Evolutionary conservation across 2,329 filamentous ascomycete species (phyloP).

Genomic region (Dryadomyces quercivorus): DNA sequence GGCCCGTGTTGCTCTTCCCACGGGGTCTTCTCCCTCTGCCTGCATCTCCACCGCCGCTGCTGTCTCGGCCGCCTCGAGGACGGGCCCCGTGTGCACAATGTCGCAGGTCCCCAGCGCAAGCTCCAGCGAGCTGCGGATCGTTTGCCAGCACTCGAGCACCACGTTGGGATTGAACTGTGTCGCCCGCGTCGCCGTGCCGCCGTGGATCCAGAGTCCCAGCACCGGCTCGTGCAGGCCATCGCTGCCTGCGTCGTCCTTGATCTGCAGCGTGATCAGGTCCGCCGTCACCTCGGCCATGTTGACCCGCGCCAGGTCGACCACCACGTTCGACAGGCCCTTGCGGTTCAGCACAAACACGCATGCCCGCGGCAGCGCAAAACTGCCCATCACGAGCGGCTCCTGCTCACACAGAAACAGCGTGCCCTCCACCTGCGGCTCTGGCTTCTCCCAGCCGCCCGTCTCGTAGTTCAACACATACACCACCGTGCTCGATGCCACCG

Average conservation of each 20-base stretch:
- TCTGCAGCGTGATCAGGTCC: constrained; percentile 25
- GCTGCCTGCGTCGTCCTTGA: not conserved
- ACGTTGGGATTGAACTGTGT: constrained; percentile 12
- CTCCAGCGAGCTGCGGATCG: constrained; percentile 14
- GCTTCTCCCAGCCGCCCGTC: constrained; percentile 68
- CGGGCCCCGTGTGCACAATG: constrained; percentile 1
- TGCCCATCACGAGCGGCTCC: constrained; percentile 26
- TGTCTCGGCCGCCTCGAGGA: constrained; percentile 5
- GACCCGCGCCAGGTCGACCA: constrained; percentile 49
- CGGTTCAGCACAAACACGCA: constrained; percentile 66
- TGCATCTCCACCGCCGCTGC: not conserved
- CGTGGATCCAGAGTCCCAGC: constrained; percentile 44
- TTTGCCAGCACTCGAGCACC: constrained; percentile 30
- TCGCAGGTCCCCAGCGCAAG: constrained; percentile 1
- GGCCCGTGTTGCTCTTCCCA: constrained; percentile 30
- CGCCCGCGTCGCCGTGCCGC: constrained; percentile 3
- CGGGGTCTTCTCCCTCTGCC: constrained; percentile 2
- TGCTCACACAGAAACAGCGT: constrained; percentile 77
- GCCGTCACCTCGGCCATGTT: constrained; percentile 50
- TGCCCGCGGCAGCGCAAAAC: constrained; percentile 26
- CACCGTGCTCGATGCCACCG: constrained; percentile 74
- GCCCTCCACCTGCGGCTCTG: constrained; percentile 57
- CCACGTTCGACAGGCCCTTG: constrained; percentile 57
- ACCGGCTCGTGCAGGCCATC: constrained; percentile 19
- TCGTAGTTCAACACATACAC: constrained; percentile 66